Conservation (phyloP, 768 basidiomycete species). For the Mycena leptocephala region DNA sequence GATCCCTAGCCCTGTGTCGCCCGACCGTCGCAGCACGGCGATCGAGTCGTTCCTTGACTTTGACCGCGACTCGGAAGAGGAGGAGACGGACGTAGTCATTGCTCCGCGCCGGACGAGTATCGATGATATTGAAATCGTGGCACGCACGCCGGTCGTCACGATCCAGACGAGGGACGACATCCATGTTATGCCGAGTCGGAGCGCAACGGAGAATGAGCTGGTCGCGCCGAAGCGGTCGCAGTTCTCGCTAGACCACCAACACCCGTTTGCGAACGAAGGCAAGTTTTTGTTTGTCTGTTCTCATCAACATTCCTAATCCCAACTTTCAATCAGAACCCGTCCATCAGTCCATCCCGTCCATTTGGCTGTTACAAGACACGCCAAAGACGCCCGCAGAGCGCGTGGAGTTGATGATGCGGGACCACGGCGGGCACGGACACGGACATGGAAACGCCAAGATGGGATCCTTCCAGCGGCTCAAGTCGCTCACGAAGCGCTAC, state of each 20-base stretch:
- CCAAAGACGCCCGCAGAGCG: constrained; percentile 53
- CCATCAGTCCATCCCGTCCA: constrained; percentile 57
- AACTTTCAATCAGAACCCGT: constrained; percentile 18
- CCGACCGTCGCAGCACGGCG: constrained; percentile 24
- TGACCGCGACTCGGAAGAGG: constrained; percentile 33
- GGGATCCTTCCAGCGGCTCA: constrained; percentile 57
- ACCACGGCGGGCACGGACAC: no score
- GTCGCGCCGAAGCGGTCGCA: constrained; percentile 50
- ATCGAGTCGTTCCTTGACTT: constrained; percentile 53
- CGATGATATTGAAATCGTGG: constrained; percentile 40
- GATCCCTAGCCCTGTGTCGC: constrained; percentile 11
- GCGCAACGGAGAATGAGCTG: constrained; percentile 48
- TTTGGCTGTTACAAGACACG: constrained; percentile 65
- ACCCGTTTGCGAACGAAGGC: constrained; percentile 37
- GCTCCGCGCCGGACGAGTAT: constrained; percentile 43
- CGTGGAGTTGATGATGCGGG: constrained; percentile 48
- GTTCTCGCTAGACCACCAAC: constrained; percentile 38
- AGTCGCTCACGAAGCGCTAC: constrained; percentile 65
- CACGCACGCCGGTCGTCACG: constrained; percentile 27
- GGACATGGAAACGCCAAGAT: constrained; percentile 41
- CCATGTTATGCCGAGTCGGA: constrained; percentile 43
- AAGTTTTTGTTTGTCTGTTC: background rate
- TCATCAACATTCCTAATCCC: background rate
- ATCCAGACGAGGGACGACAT: constrained; percentile 49
- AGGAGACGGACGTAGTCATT: background rate